Base-by-base conservation (phyloP, 2,329 filamentous ascomycete genomes). In the Colletotrichum kahawae region DNA sequence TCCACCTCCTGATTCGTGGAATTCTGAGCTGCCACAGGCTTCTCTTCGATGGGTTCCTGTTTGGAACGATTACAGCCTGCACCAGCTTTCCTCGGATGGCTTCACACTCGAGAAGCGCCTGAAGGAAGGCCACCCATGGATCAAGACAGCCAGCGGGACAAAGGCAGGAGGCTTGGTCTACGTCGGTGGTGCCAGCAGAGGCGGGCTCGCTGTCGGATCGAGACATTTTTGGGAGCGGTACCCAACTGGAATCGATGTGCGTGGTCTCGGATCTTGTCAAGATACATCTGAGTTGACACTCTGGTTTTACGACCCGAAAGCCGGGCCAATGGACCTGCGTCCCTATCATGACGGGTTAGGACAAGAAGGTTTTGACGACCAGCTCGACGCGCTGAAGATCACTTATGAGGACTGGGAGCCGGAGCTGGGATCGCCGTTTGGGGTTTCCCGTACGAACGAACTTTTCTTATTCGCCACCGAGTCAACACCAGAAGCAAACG, bases 201-300 rank as follows among this genome's bases (percentile, higher is more conserved):
- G 91, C 16, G 91, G 91, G 14, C 83, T 93, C 2, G 91, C 89
- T 1, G 80, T 93, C 7, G 90, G 90, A 1, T 84, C 91, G 57
- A 87, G 88, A 4, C 87, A 92, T 77, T 93, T 93, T 79, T 93
- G 91, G 91, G 90, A 93, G 83, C 86, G 89, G 16, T 92, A 91
- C 76, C 91, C 91, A 0, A 90, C 89, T 0, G 87, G 88, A 5
- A 81, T 93, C 6, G 91, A 92, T 60, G 85, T 93, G 13, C 82
- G 85, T 0, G 86, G 89, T 65, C 88, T 90, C 0, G 85, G 85
- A 0, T 83, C 84, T 0, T n/a, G 9, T 1, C 38, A n/a, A n/a
- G 87, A 91, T 60, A 79, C 81, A 2, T 90, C 90, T 1, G 83
- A 86, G 7, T 83, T 93, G 16, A 93, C 90, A 0, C 73, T 92